A percentile compares a stretch with the other conserved stretches of the same genome.
Conservation (phyloP, 805 yeast species). For the Sugiyamaella marilandica region DNA sequence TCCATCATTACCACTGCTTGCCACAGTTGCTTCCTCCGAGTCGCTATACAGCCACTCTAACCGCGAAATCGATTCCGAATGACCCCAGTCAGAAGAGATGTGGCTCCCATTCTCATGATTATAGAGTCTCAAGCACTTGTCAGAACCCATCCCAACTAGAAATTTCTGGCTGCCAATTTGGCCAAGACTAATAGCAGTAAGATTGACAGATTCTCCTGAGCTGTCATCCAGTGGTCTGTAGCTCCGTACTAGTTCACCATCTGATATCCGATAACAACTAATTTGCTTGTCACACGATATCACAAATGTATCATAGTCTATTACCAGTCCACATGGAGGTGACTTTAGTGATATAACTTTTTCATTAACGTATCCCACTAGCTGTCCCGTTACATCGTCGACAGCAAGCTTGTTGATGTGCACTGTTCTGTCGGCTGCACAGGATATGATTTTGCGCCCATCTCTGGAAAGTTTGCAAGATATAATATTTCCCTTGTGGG, state of each 20-base stretch:
- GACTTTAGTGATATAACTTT: constrained; percentile 48
- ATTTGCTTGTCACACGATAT: constrained; percentile 51
- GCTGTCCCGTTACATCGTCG: constrained; percentile 16
- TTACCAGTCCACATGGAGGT: constrained; percentile 30
- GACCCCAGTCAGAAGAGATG: constrained; percentile 55
- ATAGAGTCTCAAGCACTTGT: constrained; percentile 53
- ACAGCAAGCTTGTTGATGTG: constrained; percentile 44
- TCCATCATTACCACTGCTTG: constrained; percentile 26
- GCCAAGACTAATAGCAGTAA: constrained; percentile 15
- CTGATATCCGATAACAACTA: constrained; percentile 36
- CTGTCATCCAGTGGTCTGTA: constrained; percentile 40
- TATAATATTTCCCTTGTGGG: constrained; percentile 51
- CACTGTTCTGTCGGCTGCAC: constrained; percentile 59
- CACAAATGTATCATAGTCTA: constrained; percentile 33
- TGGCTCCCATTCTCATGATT: constrained; percentile 43
- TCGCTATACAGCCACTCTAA: constrained; percentile 26
- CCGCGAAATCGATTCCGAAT: constrained; percentile 48
- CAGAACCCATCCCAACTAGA: constrained; percentile 39
- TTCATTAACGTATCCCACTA: constrained; percentile 33
- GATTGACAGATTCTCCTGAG: constrained; percentile 14
- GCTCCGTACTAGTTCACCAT: constrained; percentile 34
- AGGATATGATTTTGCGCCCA: constrained; percentile 40
- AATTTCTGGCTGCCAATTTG: neutral
- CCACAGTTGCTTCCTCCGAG: constrained; percentile 9
- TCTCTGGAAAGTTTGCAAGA: constrained; percentile 32